Evolutionary conservation across 495 filamentous ascomycete species (phyloP).

Genomic region (Tetracladium marchalianum): DNA sequence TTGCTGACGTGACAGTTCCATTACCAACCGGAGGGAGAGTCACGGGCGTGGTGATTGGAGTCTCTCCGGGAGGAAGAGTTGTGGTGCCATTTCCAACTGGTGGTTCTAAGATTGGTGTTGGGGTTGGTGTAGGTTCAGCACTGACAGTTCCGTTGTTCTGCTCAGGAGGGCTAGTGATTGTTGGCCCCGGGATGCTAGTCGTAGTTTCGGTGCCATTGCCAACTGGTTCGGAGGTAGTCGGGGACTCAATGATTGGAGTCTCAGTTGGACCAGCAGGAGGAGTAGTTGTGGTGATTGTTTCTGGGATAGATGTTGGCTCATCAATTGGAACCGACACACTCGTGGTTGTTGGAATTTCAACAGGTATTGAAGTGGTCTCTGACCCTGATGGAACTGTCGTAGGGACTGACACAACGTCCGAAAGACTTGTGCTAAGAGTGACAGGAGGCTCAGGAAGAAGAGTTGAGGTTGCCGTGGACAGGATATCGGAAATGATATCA

Average conservation of each 20-base stretch:
- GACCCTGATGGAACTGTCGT: too few species aligned
- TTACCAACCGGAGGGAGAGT: conserved; percentile 1
- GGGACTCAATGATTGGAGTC: background rate
- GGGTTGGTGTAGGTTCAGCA: background rate
- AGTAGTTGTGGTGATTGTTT: background rate
- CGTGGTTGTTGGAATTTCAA: too few species aligned
- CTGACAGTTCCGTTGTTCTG: background rate
- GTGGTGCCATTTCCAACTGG: background rate
- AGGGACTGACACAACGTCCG: background rate
- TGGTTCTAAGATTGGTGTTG: conserved; percentile 1
- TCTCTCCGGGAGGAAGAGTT: background rate
- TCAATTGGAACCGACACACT: too few species aligned
- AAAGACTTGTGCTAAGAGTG: background rate
- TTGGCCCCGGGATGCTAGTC: too few species aligned
- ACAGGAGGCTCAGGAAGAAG: background rate
- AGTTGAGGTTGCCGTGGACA: background rate
- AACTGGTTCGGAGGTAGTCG: background rate
- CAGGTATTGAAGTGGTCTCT: too few species aligned
- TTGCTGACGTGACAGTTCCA: background rate
- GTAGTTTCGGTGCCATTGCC: background rate
- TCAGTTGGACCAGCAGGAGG: background rate
- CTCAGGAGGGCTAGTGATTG: too few species aligned
- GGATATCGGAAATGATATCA: conserved; percentile 11
- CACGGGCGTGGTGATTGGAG: background rate
- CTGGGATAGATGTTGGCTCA: background rate